Evolutionary conservation across 257 asterid species (phyloP).

Genomic region (Solanum corneliomulleri): DNA sequence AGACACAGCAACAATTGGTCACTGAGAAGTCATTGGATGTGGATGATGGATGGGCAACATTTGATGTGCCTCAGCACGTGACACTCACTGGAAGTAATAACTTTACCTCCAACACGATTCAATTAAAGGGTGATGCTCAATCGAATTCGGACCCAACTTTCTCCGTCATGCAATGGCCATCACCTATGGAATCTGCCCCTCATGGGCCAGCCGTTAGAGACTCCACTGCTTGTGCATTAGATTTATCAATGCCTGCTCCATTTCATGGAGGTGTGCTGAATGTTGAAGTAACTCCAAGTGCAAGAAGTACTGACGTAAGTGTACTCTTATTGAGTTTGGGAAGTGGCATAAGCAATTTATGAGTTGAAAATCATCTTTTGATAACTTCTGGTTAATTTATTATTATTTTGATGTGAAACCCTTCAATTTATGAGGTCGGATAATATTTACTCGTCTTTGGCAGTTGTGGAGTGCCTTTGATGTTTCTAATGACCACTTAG

Average conservation of each 20-base stretch:
- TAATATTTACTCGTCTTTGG: background rate
- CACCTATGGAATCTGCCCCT: constrained; percentile 5
- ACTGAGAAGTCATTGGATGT: background rate
- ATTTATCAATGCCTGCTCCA: background rate
- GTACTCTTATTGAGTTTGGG: background rate
- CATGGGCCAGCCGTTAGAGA: constrained; percentile 1
- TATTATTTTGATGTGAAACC: background rate
- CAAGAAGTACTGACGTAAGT: constrained; percentile 12
- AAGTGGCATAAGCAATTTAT: background rate
- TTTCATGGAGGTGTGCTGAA: constrained; percentile 3
- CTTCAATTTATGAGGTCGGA: background rate
- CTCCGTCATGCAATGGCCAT: constrained; percentile 13
- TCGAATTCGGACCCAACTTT: constrained; percentile 22
- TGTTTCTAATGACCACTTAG: constrained; percentile 21
- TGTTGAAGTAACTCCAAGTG: constrained; percentile 3
- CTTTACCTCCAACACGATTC: background rate
- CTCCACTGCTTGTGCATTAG: constrained; percentile 1
- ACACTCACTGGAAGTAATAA: background rate
- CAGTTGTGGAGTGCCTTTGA: constrained; percentile 74
- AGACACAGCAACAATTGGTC: background rate
- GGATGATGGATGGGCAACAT: constrained; percentile 7
- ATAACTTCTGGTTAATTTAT: background rate
- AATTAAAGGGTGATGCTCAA: background rate
- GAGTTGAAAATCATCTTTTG: background rate
- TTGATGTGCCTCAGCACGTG: constrained; percentile 1